Percentiles rank a stretch among this genome's conserved stretches.
Evolutionary conservation across 345 rosid genomes (phyloP).

Genomic region (Theobroma cacao): DNA sequence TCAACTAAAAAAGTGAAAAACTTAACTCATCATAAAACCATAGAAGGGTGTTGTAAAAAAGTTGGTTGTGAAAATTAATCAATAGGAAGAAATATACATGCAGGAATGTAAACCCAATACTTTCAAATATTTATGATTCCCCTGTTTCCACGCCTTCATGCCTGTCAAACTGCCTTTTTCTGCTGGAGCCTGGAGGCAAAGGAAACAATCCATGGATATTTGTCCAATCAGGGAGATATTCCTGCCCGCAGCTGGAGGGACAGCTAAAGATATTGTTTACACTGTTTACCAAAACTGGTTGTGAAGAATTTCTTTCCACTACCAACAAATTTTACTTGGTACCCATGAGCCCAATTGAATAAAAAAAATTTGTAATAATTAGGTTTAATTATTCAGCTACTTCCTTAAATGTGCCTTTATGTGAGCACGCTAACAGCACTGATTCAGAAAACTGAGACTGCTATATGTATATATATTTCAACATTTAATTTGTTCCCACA

Average conservation of each 20-base stretch:
- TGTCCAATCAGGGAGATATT: not conserved
- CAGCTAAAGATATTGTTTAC: not conserved
- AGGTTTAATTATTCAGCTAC: not conserved
- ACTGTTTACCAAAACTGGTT: not conserved
- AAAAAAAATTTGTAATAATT: not conserved
- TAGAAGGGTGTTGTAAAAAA: not conserved
- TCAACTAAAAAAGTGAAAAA: not conserved
- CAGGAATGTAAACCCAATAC: not conserved
- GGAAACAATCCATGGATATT: too few species aligned
- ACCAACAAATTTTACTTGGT: not conserved
- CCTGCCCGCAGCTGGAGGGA: not conserved
- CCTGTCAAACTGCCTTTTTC: not conserved
- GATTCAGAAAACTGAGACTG: not conserved
- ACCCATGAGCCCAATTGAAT: not conserved
- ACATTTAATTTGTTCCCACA: too few species aligned
- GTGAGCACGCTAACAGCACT: not conserved
- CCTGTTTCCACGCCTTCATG: not conserved
- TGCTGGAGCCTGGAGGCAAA: too few species aligned
- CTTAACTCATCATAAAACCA: conserved; percentile 8
- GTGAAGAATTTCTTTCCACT: not conserved
- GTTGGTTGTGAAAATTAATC: not conserved
- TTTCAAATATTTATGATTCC: not conserved
- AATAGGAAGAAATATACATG: not conserved
- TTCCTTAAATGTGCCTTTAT: not conserved
- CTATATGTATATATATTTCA: too few species aligned